Evolutionary conservation across 2,329 filamentous ascomycete genomes (phyloP).

Genomic region (Colletotrichum agaves): DNA sequence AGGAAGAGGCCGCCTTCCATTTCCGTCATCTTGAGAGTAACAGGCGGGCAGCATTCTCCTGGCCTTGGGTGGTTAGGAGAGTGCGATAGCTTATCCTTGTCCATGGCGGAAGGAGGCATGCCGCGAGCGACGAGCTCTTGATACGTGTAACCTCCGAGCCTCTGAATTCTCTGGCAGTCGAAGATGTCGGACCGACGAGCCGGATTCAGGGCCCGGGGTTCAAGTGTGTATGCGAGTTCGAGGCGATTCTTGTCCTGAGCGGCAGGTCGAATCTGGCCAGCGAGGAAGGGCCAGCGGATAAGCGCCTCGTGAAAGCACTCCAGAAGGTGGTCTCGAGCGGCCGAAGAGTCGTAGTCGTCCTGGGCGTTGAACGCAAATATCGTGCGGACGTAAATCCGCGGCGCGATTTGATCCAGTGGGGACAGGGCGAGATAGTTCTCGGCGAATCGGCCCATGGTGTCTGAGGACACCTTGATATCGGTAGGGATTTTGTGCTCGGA

Average conservation of each 20-base stretch:
- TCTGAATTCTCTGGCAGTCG: rapidly evolving
- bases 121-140: not conserved
- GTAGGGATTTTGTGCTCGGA: not conserved
- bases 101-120: constrained; percentile 17
- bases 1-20: constrained; percentile 3
- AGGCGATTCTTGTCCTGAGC: not conserved
- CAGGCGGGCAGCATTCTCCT: constrained; percentile 19
- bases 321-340: not conserved
- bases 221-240: constrained; percentile 13
- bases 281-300: constrained; percentile 19
- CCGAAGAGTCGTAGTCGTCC: not conserved
- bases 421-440: not conserved
- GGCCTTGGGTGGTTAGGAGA: constrained; percentile 24
- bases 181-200: constrained; percentile 1
- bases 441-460: not conserved
- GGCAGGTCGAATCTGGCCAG: constrained; percentile 13
- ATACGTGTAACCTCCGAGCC: not conserved
- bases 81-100: constrained; percentile 23
- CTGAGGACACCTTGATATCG: rapidly evolving
- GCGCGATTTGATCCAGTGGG: constrained; percentile 28
- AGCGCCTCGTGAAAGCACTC: not conserved
- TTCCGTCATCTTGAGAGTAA: constrained; percentile 12
- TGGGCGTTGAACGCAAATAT: constrained; percentile 6
- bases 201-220: not conserved
- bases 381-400: constrained; percentile 24